Base-by-base conservation (phyloP, 108 stramenopile species). In the Fragilaria crotonensis region DNA sequence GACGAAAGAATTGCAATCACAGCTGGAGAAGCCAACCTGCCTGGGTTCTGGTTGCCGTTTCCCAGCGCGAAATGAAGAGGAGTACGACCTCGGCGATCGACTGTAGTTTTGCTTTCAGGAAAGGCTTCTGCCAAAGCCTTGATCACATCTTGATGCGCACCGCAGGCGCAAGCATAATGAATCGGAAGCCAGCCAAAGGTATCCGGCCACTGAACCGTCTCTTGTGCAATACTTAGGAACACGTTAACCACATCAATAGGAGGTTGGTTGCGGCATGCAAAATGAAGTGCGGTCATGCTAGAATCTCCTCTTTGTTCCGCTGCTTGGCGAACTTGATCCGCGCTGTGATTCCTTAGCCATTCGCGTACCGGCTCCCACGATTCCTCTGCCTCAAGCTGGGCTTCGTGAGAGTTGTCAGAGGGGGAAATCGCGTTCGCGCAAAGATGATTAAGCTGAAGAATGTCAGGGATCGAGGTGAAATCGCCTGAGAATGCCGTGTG, bases 101-200 rank as follows among this genome's bases (percentile, higher is more conserved):
- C 69, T 0, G 68, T 68, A 5, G 78, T 75, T 41, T 78, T 76
- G 11, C 68, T 60, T 57, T 75, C 80, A 2, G 88, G 88, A 62
- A 64, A 86, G 18, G 73, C 66, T 9, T 85, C 84, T 20, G 77
- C 66, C 56, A 90, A 48, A 0, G 61, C 30, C 55, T 68, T 51
- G 5, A 84, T 72, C 11, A 86, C 84, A 2, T 59, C 76, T 3
- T 62, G 32, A 22, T 65, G 62, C n/a, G 84, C 76, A 0, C 78
- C 84, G 33, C 72, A 81, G 17, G 83, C 84, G 65, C 83, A 84
- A 0, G 84, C 82, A 67, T 85, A 85, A 68, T 91, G 90, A 26
- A 91, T 64, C 0, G 90, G 86, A 4, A 91, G 58, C 85, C 90
- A 87, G 0, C 86, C 84, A 57, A 78, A 78, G 46, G 59, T 56